Evolutionary conservation across 768 basidiomycete species (phyloP).

Genomic region (Chalciporus chontae): DNA sequence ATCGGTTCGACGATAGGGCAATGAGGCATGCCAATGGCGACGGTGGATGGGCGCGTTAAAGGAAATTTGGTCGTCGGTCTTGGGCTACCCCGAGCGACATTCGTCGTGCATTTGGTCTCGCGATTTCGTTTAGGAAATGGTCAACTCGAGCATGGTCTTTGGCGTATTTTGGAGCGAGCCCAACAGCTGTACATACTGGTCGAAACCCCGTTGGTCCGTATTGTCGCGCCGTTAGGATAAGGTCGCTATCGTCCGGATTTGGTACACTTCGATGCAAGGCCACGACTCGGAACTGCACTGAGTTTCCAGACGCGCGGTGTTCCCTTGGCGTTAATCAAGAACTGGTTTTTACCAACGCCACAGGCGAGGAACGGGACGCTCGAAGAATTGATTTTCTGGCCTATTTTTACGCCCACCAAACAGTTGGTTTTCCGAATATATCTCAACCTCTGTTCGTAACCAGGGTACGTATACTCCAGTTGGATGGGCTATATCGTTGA

Average conservation of each 20-base stretch:
- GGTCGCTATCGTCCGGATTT: conserved; percentile 27
- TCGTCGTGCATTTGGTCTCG: conserved; percentile 35
- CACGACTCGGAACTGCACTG: conserved; percentile 9
- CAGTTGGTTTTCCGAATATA: background rate
- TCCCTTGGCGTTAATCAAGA: conserved; percentile 10
- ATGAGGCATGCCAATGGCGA: conserved; percentile 75
- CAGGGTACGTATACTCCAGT: conserved; percentile 14
- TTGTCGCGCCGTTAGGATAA: conserved; percentile 31
- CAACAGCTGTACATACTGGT: conserved; percentile 39
- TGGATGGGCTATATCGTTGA: conserved; percentile 2
- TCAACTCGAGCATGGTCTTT: conserved; percentile 37
- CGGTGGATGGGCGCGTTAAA: conserved; percentile 73
- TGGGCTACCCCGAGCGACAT: conserved; percentile 29
- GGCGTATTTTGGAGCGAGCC: conserved; percentile 35
- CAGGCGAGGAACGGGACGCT: conserved; percentile 4
- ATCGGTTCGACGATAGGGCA: conserved; percentile 72
- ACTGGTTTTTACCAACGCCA: conserved; percentile 8
- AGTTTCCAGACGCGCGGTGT: conserved; percentile 15
- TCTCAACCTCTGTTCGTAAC: conserved; percentile 6
- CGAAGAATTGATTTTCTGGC: background rate
- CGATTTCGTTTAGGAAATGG: conserved; percentile 51
- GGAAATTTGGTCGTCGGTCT: conserved; percentile 35
- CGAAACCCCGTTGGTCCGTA: conserved; percentile 35
- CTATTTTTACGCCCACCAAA: conserved; percentile 5
- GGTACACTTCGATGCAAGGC: conserved; percentile 17